Base-by-base conservation (phyloP, 1,284 basidiomycete species). In the Phellopilus nigrolimitatus region DNA sequence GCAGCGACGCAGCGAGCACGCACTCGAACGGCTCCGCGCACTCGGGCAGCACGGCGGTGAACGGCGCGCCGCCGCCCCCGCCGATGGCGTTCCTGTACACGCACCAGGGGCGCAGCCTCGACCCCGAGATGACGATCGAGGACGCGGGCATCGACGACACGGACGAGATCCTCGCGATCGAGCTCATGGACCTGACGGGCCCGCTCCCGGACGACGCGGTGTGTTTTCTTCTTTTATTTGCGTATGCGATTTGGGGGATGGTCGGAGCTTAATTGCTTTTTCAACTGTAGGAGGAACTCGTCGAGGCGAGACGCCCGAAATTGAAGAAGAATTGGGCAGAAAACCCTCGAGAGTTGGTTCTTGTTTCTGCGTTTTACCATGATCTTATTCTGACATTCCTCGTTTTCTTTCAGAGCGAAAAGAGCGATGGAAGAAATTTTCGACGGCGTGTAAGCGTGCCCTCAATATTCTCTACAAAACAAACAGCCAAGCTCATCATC, bases 161-260 rank as follows among this genome's bases (percentile, higher is more conserved):
- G 5, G 89, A 91, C 64, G 86, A 89, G 67, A 88, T 91, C 61
- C 69, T 89, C 46, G 88, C 89, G 13, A 82, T 91, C 9, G 88
- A 91, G 70, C 68, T 91, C 64, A 87, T 91, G 85, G 88, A 91
- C 63, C 70, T 91, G 57, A 91, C 88, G 6, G 78, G 76, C 15
- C 70, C 78, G 9, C 73, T 72, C 42, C 67, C 75, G 24, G 83
- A 88, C 56, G 74, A 77, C 59, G 75, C 76, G 72, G 84, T 82
- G 61, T 65, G 82, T 71, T 25, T 15, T 40, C 42, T 43, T 22
- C 2, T 51, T 9, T 36, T 49, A 22, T 21, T 19, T 40, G n/a
- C n/a, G n/a, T n/a, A n/a, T n/a, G n/a, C n/a, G 42, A 25, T 41
- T 49, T 2, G 2, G 31, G 44, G 39, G 41, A 38, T 21, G 56